phyloP scores from a whole-genome alignment of 352 stramenopile genomes.

The Phytophthora chlamydospora region DNA sequence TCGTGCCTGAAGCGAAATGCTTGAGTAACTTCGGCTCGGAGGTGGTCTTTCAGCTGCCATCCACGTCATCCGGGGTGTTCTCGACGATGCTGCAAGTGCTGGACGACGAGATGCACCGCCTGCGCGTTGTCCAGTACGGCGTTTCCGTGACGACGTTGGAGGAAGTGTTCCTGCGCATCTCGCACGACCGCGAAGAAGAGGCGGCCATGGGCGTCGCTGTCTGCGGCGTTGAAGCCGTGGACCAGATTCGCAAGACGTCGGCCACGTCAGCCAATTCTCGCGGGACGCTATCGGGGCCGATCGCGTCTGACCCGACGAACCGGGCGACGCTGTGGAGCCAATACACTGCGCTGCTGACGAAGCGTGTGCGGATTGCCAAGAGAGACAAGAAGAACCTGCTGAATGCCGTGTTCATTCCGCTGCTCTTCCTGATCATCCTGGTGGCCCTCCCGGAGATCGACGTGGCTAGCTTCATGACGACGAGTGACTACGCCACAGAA shows the following conservation, averaged over 20 bases:
- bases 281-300: constrained; percentile 18
- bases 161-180: constrained; percentile 96
- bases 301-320: constrained; percentile 29
- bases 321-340: constrained; percentile 48
- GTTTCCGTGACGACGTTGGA: constrained; percentile 99
- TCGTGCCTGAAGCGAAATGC: constrained; percentile 72
- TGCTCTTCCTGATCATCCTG: constrained; percentile 66
- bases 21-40: constrained; percentile 95
- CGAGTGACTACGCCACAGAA: constrained; percentile 28
- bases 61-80: constrained; percentile 85
- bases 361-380: constrained; percentile 67
- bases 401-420: constrained; percentile 62
- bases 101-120: constrained; percentile 41
- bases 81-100: constrained; percentile 91
- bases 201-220: constrained; percentile 15
- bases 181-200: constrained; percentile 51
- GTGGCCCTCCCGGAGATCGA: constrained; percentile 60
- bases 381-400: constrained; percentile 68
- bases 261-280: constrained; percentile 44
- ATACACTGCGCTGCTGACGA: constrained; percentile 54
- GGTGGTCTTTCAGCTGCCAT: constrained; percentile 94
- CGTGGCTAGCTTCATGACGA: constrained; percentile 56
- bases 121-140: constrained; percentile 92
- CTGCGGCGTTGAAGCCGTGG: constrained; percentile 29
- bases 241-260: constrained; percentile 46